Evolutionary conservation across 2,329 filamentous ascomycete species (phyloP).

Genomic region (Claviceps sorghi): DNA sequence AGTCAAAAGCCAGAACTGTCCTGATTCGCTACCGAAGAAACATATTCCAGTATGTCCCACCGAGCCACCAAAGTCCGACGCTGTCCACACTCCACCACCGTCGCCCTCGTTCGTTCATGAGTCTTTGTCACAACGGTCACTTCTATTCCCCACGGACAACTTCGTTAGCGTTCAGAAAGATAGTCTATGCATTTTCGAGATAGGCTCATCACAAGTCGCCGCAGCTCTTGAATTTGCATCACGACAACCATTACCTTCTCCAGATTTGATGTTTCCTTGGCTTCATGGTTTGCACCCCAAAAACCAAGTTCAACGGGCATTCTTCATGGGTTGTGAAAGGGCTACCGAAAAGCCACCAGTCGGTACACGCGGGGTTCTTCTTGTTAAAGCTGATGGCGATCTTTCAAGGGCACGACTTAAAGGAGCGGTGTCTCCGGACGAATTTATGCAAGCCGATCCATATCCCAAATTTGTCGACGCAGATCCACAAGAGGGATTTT

Average conservation of each 20-base stretch:
- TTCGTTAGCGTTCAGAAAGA: conserved; percentile 39
- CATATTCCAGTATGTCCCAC: conserved; percentile 82
- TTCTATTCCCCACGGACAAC: conserved; percentile 58
- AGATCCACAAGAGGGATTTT: conserved; percentile 83
- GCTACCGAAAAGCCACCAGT: conserved; percentile 51
- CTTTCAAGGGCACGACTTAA: conserved; percentile 62
- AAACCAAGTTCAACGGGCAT: conserved; percentile 78
- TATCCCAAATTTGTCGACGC: conserved; percentile 58
- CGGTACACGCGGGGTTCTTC: conserved; percentile 65
- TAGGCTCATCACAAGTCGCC: conserved; percentile 53
- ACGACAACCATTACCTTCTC: conserved; percentile 67
- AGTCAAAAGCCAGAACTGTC: conserved; percentile 13
- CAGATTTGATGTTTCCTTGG: conserved; percentile 88
- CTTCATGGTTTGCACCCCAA: conserved; percentile 80
- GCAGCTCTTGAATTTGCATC: conserved; percentile 63
- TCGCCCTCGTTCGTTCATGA: conserved; percentile 46
- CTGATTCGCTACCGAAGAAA: conserved; percentile 60
- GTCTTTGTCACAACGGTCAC: conserved; percentile 43
- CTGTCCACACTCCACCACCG: conserved; percentile 46
- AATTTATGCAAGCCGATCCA: conserved; percentile 47
- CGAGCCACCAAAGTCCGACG: conserved; percentile 45
- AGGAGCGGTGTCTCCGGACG: conserved; percentile 69
- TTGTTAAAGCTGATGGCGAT: conserved; percentile 83
- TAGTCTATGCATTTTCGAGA: conserved; percentile 52
- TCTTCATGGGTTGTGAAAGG: conserved; percentile 69